Evolutionary conservation across 2,329 filamentous ascomycete species (phyloP).

Genomic region (Mycosphaerelloides madeirae): DNA sequence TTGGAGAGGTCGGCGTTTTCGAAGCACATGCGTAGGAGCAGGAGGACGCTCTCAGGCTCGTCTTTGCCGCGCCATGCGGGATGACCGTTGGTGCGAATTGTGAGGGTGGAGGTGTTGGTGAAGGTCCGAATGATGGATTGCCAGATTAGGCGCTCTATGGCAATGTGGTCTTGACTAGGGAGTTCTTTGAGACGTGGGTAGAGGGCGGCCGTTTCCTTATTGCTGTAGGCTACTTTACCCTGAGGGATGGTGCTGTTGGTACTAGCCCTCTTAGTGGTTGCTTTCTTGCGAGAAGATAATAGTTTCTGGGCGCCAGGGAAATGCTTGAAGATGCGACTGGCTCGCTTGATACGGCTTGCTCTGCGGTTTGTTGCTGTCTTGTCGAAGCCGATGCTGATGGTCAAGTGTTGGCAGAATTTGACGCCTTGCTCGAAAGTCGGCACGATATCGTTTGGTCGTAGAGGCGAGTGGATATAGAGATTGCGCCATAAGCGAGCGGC

Average conservation of each 20-base stretch:
- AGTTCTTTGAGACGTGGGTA: no score
- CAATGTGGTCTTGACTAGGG: no score
- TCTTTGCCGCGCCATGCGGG: constrained; percentile 28
- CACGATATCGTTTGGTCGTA: background rate
- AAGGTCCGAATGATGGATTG: constrained; percentile 19
- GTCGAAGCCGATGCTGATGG: constrained; percentile 14
- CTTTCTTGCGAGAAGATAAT: background rate
- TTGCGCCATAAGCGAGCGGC: constrained; percentile 11
- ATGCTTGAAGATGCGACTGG: background rate
- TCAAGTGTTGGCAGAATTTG: constrained; percentile 18
- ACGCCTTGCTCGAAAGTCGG: constrained; percentile 5
- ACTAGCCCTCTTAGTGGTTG: background rate
- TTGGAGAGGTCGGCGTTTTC: constrained; percentile 19
- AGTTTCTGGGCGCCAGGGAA: background rate
- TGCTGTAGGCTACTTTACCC: background rate
- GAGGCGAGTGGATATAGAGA: constrained; percentile 15
- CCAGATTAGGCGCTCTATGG: constrained; percentile 12
- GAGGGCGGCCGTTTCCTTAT: background rate
- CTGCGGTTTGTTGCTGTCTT: no score
- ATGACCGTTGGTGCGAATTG: constrained; percentile 24
- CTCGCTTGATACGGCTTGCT: no score
- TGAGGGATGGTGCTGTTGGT: background rate
- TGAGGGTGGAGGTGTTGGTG: constrained; percentile 16
- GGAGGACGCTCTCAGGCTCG: constrained; percentile 23
- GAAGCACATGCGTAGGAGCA: constrained; percentile 26